phyloP scores from a whole-genome alignment of 495 filamentous ascomycete species.

The Penicillium angulare region DNA sequence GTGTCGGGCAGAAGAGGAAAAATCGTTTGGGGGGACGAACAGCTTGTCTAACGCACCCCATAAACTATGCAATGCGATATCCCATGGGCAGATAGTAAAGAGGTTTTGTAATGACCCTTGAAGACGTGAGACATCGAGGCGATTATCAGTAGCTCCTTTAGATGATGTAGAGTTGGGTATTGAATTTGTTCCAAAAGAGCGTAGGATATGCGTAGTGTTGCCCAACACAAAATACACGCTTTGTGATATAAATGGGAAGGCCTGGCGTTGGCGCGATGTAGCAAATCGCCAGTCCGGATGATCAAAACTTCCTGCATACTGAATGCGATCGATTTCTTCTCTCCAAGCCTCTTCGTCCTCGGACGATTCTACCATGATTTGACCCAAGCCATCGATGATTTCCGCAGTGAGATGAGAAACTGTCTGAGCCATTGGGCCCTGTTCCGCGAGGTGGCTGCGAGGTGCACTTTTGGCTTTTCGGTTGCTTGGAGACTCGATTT shows the following conservation, averaged over 20 bases:
- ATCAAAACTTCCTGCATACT: slow-evolving; percentile 39
- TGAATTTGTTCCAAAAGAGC: slow-evolving; percentile 58
- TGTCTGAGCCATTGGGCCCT: slow-evolving; percentile 31
- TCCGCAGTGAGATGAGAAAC: slow-evolving; percentile 43
- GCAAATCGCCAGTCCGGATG: slow-evolving; percentile 41
- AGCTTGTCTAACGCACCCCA: slow-evolving; percentile 70
- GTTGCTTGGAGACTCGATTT: slow-evolving; percentile 21
- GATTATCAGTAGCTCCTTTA: slow-evolving; percentile 6
- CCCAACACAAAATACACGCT: slow-evolving; percentile 73
- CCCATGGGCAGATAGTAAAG: slow-evolving; percentile 41
- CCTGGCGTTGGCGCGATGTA: slow-evolving; percentile 37
- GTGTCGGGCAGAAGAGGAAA: slow-evolving; percentile 37
- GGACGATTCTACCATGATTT: slow-evolving; percentile 34
- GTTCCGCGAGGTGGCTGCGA: slow-evolving; percentile 9
- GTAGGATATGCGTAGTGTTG: slow-evolving; percentile 59
- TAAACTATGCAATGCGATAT: slow-evolving; percentile 69
- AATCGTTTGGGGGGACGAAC: slow-evolving; percentile 61
- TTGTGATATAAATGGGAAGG: slow-evolving; percentile 64
- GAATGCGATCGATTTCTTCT: slow-evolving; percentile 40
- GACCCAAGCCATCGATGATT: slow-evolving; percentile 37
- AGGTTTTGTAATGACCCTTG: slow-evolving; percentile 34
- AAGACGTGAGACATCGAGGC: slow-evolving; percentile 32
- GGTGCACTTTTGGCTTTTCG: slow-evolving; percentile 15
- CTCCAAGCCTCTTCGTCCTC: slow-evolving; percentile 41
- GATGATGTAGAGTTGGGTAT: slow-evolving; percentile 5